phyloP scores from a whole-genome alignment of 1,284 basidiomycete species.

The Tranzscheliella williamsii region DNA sequence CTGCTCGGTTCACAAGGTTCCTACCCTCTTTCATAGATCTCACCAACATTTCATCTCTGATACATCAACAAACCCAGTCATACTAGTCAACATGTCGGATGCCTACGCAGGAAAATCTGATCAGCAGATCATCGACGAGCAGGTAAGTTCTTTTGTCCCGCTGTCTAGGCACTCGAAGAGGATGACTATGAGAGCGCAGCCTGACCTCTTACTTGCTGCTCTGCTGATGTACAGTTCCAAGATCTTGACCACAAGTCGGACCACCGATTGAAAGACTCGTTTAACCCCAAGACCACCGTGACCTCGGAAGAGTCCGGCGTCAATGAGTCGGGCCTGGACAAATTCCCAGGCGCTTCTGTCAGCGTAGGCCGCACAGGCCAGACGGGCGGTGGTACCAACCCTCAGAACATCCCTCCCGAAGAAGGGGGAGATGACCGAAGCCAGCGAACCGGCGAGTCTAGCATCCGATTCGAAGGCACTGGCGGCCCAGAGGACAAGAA shows the following conservation, averaged over 20 bases:
- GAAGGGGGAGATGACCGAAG: conserved; percentile 43
- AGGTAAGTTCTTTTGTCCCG: conserved; percentile 9
- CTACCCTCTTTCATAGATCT: no score
- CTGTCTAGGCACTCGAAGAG: background rate
- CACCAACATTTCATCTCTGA: no score
- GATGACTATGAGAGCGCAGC: no score
- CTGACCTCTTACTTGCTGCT: no score
- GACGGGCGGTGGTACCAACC: conserved; percentile 48
- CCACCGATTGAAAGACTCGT: conserved; percentile 32
- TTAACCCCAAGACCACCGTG: conserved; percentile 43
- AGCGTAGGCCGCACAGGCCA: conserved; percentile 39
- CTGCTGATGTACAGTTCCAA: conserved; percentile 9
- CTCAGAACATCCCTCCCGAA: conserved; percentile 47
- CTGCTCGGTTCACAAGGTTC: no score
- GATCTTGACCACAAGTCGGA: conserved; percentile 39
- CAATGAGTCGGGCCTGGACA: conserved; percentile 44
- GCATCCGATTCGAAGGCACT: conserved; percentile 44
- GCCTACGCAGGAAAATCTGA: conserved; percentile 48
- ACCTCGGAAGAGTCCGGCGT: conserved; percentile 40
- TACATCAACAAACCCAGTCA: background rate
- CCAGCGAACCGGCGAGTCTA: conserved; percentile 39
- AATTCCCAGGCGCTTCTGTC: conserved; percentile 42
- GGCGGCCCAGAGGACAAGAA: conserved; percentile 50
- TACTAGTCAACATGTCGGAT: conserved; percentile 38
- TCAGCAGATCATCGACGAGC: conserved; percentile 51